Evolutionary conservation across 2,329 filamentous ascomycete genomes (phyloP).

Genomic region (Colletotrichum sp.): DNA sequence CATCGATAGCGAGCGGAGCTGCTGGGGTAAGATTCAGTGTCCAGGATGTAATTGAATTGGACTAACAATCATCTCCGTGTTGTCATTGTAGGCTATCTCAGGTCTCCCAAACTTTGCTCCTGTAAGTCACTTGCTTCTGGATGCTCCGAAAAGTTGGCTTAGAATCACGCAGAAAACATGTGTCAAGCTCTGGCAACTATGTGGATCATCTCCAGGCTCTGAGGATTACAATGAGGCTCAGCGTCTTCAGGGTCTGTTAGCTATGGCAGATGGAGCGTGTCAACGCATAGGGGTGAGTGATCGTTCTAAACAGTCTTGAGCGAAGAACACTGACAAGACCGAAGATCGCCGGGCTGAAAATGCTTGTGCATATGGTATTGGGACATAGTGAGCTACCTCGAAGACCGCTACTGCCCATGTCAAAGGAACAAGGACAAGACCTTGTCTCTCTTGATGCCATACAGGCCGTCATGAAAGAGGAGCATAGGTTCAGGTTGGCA

Average conservation of each 20-base stretch:
- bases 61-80: background rate
- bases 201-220: background rate
- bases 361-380: background rate
- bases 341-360: background rate
- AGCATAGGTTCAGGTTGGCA: background rate
- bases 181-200: background rate
- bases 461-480: background rate
- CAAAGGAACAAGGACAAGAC: background rate
- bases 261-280: background rate
- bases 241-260: background rate
- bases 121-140: background rate
- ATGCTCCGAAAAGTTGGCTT: background rate
- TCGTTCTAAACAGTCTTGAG: rapidly evolving
- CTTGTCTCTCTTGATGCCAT: background rate
- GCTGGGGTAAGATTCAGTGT: background rate
- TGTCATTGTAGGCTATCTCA: background rate
- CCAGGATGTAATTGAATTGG: rapidly evolving
- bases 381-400: background rate
- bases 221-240: background rate
- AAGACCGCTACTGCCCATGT: background rate
- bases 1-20: background rate
- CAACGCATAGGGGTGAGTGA: background rate
- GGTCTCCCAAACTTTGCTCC: background rate
- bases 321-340: background rate
- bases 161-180: background rate